Percentiles rank a stretch among this genome's conserved stretches.
phyloP scores from a whole-genome alignment of 2,329 filamentous ascomycete genomes.

The Ascochyta clinopodiicola region DNA sequence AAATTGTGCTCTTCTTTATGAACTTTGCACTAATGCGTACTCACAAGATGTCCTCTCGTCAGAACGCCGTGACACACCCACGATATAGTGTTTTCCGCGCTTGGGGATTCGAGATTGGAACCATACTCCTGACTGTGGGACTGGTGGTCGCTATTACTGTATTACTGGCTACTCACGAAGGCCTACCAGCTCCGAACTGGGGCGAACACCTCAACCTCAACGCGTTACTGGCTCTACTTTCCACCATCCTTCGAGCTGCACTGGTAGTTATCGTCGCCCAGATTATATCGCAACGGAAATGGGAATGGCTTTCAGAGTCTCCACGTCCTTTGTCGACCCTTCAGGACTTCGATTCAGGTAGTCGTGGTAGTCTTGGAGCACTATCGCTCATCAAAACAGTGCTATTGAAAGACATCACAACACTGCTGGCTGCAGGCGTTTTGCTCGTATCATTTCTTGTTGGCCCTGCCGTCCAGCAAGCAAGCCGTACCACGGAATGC shows the following conservation, averaged over 20 bases:
- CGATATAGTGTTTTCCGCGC: neutral
- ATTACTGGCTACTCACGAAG: neutral
- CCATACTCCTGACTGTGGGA: neutral
- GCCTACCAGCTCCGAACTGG: neutral
- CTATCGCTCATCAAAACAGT: neutral
- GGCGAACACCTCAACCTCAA: slow-evolving; percentile 1
- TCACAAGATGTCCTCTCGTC: too few species aligned
- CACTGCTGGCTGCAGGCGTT: neutral
- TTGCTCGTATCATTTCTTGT: neutral
- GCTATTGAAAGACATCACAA: neutral
- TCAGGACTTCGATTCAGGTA: slow-evolving; percentile 1
- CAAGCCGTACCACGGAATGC: slow-evolving; percentile 3
- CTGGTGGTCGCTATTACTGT: neutral
- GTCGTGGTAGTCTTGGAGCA: neutral
- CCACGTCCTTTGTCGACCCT: neutral
- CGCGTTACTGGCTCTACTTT: neutral
- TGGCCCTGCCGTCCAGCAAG: slow-evolving; percentile 5
- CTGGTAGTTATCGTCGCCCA: neutral
- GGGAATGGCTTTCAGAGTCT: neutral
- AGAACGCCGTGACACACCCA: too few species aligned
- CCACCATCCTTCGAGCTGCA: neutral
- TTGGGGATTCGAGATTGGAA: neutral
- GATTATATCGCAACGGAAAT: slow-evolving; percentile 4
- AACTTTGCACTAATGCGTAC: too few species aligned
- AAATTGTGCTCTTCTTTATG: too few species aligned